These are phyloP conservation scores for Fusarium cyanostomum DNA, from an alignment of 2,329 filamentous ascomycete species.

Conservation along the genomic window DNA sequence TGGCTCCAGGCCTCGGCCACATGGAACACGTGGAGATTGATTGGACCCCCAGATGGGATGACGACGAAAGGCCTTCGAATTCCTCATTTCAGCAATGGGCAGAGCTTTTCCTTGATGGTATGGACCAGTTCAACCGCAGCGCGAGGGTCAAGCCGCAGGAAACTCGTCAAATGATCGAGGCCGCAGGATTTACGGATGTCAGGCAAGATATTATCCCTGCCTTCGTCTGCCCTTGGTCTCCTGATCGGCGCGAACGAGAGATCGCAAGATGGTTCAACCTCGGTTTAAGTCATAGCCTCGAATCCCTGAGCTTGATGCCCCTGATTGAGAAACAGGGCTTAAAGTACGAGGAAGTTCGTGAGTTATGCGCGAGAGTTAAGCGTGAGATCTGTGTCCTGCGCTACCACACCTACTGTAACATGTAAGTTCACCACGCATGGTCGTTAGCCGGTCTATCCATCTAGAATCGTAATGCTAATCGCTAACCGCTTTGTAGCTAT, in stretches of 20 bases:
- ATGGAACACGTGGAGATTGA: constrained; percentile 94
- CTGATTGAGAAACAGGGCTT: constrained; percentile 64
- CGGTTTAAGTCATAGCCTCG: constrained; percentile 75
- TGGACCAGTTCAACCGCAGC: constrained; percentile 70
- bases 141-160: constrained; percentile 64
- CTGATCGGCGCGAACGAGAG: constrained; percentile 70
- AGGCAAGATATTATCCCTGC: constrained; percentile 73
- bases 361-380: constrained; percentile 70
- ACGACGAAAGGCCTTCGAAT: constrained; percentile 65
- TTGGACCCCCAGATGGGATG: constrained; percentile 77
- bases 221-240: constrained; percentile 78
- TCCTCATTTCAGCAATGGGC: constrained; percentile 76
- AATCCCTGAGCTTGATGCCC: constrained; percentile 77
- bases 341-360: constrained; percentile 67
- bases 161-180: constrained; percentile 69
- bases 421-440: constrained; percentile 67
- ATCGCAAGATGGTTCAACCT: constrained; percentile 87
- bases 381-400: constrained; percentile 74
- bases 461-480: neutral
- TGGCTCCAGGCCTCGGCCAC: constrained; percentile 77
- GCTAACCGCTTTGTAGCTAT: constrained; percentile 30
- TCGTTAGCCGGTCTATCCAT: neutral
- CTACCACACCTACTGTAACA: constrained; percentile 76
- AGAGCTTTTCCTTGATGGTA: constrained; percentile 72
- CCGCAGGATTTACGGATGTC: constrained; percentile 83